Evolutionary conservation across 345 rosid genomes (phyloP).

Genomic region (Boechera divaricarpa): DNA sequence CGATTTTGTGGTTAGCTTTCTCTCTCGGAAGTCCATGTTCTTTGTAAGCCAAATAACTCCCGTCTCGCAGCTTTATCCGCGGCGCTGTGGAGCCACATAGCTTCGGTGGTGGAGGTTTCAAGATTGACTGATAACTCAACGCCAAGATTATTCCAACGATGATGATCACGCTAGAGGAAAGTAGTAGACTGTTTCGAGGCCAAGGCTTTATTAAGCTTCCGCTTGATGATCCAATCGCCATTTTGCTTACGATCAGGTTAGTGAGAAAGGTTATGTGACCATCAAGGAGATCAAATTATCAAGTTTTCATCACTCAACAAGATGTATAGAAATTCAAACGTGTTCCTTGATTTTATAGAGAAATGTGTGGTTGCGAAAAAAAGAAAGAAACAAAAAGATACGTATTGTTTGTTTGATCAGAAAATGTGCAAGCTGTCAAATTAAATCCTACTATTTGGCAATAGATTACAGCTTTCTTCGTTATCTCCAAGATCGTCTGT

Average conservation of each 20-base stretch:
- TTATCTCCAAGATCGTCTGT: neutral
- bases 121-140: slow-evolving; percentile 47
- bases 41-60: slow-evolving; percentile 62
- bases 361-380: neutral
- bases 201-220: neutral
- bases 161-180: slow-evolving; percentile 25
- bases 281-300: neutral
- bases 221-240: neutral
- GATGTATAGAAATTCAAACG: neutral
- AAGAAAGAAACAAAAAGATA: no score
- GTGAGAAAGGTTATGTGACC: neutral
- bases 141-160: slow-evolving; percentile 39
- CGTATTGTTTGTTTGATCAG: no score
- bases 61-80: slow-evolving; percentile 60
- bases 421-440: neutral
- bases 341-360: no score
- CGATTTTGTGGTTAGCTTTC: slow-evolving; percentile 51
- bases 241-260: neutral
- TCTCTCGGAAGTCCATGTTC: slow-evolving; percentile 59
- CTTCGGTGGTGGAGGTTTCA: slow-evolving; percentile 54
- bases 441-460: neutral
- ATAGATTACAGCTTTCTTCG: neutral
- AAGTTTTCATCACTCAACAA: neutral
- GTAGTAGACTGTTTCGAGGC: neutral
- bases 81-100: slow-evolving; percentile 57